Evolutionary conservation across 1,284 basidiomycete species (phyloP).

Genomic region (Ustilago xerochloae): DNA sequence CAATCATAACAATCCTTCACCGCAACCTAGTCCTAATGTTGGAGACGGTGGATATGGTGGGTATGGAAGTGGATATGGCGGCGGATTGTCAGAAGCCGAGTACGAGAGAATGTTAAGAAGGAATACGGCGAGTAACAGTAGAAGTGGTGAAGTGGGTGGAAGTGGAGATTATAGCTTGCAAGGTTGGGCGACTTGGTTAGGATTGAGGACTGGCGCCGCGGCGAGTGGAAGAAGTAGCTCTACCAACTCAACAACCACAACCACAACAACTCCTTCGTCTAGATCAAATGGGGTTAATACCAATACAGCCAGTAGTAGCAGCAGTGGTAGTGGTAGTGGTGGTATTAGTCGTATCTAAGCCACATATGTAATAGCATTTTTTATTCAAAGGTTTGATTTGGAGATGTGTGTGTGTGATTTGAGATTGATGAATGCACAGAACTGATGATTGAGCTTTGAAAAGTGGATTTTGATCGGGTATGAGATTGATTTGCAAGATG

Average conservation of each 20-base stretch:
- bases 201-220: conserved; percentile 4
- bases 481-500: too few species aligned
- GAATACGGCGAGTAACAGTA: conserved; percentile 36
- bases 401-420: too few species aligned
- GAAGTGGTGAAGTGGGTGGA: neutral
- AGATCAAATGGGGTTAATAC: neutral
- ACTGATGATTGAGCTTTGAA: too few species aligned
- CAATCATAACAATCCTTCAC: conserved; percentile 35
- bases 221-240: neutral
- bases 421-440: too few species aligned
- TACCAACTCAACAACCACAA: neutral
- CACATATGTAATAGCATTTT: neutral
- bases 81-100: conserved; percentile 41
- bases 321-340: neutral
- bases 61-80: conserved; percentile 27
- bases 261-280: neutral
- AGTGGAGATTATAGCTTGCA: conserved; percentile 27
- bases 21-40: conserved; percentile 19
- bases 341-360: neutral
- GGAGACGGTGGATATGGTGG: conserved; percentile 21
- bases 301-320: conserved; percentile 3
- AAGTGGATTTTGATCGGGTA: too few species aligned
- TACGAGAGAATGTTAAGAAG: conserved; percentile 44
- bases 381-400: too few species aligned
- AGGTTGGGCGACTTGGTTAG: conserved; percentile 41